Evolutionary conservation across 495 filamentous ascomycete species (phyloP).

Genomic region (Penicillium desertorum): DNA sequence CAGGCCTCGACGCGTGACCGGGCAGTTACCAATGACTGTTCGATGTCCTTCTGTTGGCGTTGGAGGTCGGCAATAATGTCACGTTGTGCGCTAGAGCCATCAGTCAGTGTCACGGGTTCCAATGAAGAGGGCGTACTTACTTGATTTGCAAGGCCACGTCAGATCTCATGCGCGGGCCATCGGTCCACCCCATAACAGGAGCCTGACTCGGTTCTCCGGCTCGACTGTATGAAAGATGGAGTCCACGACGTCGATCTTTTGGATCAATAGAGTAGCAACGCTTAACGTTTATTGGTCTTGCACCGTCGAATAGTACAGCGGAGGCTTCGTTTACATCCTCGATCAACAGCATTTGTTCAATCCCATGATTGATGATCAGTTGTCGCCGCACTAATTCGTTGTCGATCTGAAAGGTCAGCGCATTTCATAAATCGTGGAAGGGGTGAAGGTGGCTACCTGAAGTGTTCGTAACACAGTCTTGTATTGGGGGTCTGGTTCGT

Average conservation of each 20-base stretch:
- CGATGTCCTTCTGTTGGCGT: conserved; percentile 36
- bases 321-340: conserved; percentile 63
- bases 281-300: conserved; percentile 65
- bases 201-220: conserved; percentile 54
- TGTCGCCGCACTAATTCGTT: conserved; percentile 74
- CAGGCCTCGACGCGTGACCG: conserved; percentile 34
- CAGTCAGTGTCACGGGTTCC: background rate
- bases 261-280: conserved; percentile 65
- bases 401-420: conserved; percentile 57
- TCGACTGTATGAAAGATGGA: conserved; percentile 58
- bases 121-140: conserved; percentile 27
- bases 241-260: conserved; percentile 58
- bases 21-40: conserved; percentile 36
- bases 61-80: conserved; percentile 45
- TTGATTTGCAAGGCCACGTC: conserved; percentile 68
- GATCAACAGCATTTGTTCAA: conserved; percentile 84
- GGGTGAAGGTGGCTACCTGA: conserved; percentile 43
- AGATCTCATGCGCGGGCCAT: conserved; percentile 73
- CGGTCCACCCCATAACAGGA: conserved; percentile 51
- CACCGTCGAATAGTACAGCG: conserved; percentile 64
- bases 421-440: conserved; percentile 10
- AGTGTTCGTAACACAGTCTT: conserved; percentile 78
- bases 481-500: conserved; percentile 70
- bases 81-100: conserved; percentile 40
- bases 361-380: conserved; percentile 75